phyloP scores from a whole-genome alignment of 139 green algal genomes.

The Chlorella sp. region DNA sequence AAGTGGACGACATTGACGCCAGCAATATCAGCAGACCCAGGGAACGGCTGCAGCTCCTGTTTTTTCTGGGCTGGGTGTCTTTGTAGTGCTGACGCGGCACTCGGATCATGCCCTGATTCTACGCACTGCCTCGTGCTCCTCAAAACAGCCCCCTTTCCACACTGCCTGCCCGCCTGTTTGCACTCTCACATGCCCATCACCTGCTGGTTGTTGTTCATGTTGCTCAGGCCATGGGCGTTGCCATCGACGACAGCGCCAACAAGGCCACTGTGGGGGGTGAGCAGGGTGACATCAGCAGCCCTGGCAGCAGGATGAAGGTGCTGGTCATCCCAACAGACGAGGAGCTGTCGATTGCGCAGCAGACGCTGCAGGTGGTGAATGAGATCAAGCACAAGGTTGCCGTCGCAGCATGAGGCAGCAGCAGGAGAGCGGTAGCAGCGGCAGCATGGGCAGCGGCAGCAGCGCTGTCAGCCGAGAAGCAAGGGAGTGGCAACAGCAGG shows the following conservation, averaged over 20 bases:
- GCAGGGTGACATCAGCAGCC: conserved; percentile 40
- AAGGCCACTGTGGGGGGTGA: conserved; percentile 21
- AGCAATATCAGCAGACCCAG: neutral
- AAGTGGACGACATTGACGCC: no score
- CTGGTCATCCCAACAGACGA: conserved; percentile 89
- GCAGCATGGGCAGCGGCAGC: no score
- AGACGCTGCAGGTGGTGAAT: conserved; percentile 21
- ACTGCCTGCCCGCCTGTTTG: no score
- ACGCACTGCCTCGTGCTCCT: neutral
- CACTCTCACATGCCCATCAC: neutral
- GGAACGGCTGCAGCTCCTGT: neutral
- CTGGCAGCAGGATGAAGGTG: conserved; percentile 27
- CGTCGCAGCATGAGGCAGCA: no score
- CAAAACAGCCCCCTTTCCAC: no score
- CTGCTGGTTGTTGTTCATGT: neutral
- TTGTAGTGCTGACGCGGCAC: neutral
- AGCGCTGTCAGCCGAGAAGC: no score
- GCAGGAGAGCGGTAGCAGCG: no score
- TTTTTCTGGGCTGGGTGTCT: neutral
- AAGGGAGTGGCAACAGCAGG: no score
- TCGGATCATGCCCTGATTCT: neutral
- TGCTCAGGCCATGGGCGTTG: conserved; percentile 58
- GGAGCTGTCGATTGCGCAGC: conserved; percentile 81
- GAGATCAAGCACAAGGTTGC: no score
- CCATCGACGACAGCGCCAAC: conserved; percentile 63